Evolutionary conservation across 1,284 basidiomycete genomes (phyloP), one percentile per base, ranked within the genome.

Genomic region (Ceratorhiza oryzae-sativae): DNA sequence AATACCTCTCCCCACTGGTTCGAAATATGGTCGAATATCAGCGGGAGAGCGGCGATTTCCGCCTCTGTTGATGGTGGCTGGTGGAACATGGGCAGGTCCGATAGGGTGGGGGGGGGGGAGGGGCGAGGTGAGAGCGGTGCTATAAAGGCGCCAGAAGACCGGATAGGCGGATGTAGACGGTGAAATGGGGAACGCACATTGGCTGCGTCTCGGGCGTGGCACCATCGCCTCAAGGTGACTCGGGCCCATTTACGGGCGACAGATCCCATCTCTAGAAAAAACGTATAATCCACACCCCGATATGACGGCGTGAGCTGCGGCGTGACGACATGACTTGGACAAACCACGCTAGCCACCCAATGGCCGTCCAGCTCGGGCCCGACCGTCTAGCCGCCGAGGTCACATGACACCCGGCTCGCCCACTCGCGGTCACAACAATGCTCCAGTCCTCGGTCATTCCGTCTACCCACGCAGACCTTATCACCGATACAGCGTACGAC

Each of bases 401-500:
- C 58, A 60, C 58, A 41, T 60, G 58, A 25, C 12, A 23, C 23
- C 10, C 15, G 23, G 12, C 2, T 12, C 12, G 18, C 39, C 23
- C 72, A 77, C 10, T 74, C 77, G 0, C 60, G 75, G 0, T 78
- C 77, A 65, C 41, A 68, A 68, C 65, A 68, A 68, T 68, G 65
- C 53, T 68, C 36, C 74, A 76, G 18, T 75, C 77, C 1, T 79
- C 78, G 10, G 79, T 80, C 18, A 80, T 80, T 71, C 77, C 75
- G 32, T 80, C 87, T 73, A 88, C 89, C 2, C 92, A 94, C 80
- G 85, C 82, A 60, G 93, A 94, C 79, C 84, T 94, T 20, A 84
- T 94, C 53, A 90, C 92, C 46, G 93, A 95, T 81, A 86, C 93
- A 72, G 86, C 88, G 23, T 97, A 96, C 79, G 93, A 96, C 78